Conservation (phyloP, 2,329 filamentous ascomycete species). For the Tolypocladium paradoxum region DNA sequence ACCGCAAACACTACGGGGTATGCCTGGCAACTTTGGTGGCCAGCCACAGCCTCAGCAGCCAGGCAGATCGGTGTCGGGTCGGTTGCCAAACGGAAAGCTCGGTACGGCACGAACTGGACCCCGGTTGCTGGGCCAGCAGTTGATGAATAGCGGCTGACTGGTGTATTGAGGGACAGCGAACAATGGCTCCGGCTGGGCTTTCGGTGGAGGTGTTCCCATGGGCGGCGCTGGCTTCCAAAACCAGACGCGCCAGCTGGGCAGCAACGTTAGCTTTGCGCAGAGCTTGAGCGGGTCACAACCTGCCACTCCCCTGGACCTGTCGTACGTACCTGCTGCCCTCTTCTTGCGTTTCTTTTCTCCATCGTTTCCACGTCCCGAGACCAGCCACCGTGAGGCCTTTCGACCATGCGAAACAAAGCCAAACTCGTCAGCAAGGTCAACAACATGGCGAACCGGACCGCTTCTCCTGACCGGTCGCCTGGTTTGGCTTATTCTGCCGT, state of each 20-base stretch:
- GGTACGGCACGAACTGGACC: conserved; percentile 26
- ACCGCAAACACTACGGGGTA: conserved; percentile 51
- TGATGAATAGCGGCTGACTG: conserved; percentile 6
- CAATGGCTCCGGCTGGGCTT: conserved; percentile 49
- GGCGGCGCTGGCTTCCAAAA: conserved; percentile 43
- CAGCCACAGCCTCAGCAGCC: conserved; percentile 46
- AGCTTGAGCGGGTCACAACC: conserved; percentile 53
- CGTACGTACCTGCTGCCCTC: conserved; percentile 39
- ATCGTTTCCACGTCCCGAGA: background rate
- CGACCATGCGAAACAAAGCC: conserved; percentile 6
- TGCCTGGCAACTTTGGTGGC: conserved; percentile 48
- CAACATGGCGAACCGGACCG: conserved; percentile 1
- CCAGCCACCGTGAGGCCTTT: background rate
- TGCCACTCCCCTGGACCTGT: conserved; percentile 50
- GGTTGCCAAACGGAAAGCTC: conserved; percentile 56
- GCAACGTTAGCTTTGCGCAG: conserved; percentile 56
- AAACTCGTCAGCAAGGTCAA: conserved; percentile 6
- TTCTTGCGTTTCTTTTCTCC: background rate
- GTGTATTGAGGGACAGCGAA: conserved; percentile 25
- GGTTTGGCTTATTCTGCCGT: conserved; percentile 18
- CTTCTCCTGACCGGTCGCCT: background rate
- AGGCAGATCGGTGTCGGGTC: conserved; percentile 42
- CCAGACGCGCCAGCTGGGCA: conserved; percentile 41
- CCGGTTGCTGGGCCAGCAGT: background rate
- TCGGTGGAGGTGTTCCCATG: conserved; percentile 52